Percentiles rank a stretch among this genome's conserved stretches.
These are phyloP conservation scores for sweet orange (Citrus sinensis) DNA, from an alignment of 345 rosid genomes.

Conservation along the genomic window DNA sequence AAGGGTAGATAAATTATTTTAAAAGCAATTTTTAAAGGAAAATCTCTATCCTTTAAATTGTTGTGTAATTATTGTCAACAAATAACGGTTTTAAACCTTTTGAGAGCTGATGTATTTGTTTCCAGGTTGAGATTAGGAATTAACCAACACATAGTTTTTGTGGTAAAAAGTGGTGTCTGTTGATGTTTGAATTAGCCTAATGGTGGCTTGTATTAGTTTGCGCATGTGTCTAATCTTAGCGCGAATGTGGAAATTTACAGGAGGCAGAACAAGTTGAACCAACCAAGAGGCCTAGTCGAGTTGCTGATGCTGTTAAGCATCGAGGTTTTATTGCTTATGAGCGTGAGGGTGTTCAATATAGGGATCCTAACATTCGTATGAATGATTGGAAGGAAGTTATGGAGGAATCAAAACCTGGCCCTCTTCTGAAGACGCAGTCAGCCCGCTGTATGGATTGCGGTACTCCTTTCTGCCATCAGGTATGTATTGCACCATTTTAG, in stretches of 20 bases:
- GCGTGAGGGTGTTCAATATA: conserved; percentile 84
- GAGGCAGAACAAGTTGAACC: conserved; percentile 37
- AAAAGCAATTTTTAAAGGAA: neutral
- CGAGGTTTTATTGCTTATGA: conserved; percentile 90
- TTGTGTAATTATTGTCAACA: neutral
- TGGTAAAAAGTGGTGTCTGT: neutral
- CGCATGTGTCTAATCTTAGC: neutral
- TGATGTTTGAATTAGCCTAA: neutral
- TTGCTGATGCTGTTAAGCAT: conserved; percentile 64
- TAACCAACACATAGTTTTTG: neutral
- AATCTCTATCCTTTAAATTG: neutral
- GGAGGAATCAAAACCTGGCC: conserved; percentile 78
- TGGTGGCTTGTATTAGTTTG: neutral
- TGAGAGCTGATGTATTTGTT: neutral
- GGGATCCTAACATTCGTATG: conserved; percentile 86
- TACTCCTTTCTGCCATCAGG: conserved; percentile 99
- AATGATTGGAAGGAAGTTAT: conserved; percentile 94
- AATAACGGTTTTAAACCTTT: neutral
- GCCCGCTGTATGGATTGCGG: conserved; percentile 99
- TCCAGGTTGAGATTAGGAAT: neutral
- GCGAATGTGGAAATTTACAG: conserved; percentile 22
- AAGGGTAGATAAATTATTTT: neutral
- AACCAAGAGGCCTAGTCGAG: conserved; percentile 58
- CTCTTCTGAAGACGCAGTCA: conserved; percentile 84
- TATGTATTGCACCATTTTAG: conserved; percentile 1